Evolutionary conservation across 345 rosid species (phyloP).

Genomic region (Populus nigra): DNA sequence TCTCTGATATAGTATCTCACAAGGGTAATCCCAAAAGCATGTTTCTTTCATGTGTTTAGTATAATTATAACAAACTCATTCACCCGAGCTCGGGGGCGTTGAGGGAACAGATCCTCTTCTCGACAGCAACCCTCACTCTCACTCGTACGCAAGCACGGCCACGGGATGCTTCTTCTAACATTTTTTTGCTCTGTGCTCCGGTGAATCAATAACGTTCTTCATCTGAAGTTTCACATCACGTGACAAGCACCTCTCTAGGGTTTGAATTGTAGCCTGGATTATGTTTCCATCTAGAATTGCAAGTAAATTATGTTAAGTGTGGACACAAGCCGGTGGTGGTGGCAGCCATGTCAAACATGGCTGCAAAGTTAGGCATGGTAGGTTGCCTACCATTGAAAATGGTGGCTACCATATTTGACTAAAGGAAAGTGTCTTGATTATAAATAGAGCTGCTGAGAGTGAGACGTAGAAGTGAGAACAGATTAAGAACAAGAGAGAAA

Average conservation of each 20-base stretch:
- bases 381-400: too few relatives aligned
- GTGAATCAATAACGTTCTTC: constrained; percentile 18
- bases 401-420: too few relatives aligned
- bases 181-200: constrained; percentile 22
- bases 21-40: constrained; percentile 30
- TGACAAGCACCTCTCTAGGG: neutral
- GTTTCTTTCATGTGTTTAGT: constrained; percentile 32
- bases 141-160: neutral
- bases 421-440: too few relatives aligned
- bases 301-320: too few relatives aligned
- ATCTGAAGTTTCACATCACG: constrained; percentile 16
- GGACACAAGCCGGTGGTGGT: too few relatives aligned
- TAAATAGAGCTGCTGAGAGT: too few relatives aligned
- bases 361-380: too few relatives aligned
- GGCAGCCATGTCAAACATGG: too few relatives aligned
- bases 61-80: constrained; percentile 18
- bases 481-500: too few relatives aligned
- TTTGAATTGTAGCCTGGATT: neutral
- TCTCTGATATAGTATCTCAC: neutral
- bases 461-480: too few relatives aligned
- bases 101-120: constrained; percentile 28
- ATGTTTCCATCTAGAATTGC: too few relatives aligned
- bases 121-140: constrained; percentile 8
- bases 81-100: constrained; percentile 25
- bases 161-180: constrained; percentile 4